phyloP scores from a whole-genome alignment of 2,329 filamentous ascomycete genomes.

The Dactylonectria estremocensis region DNA sequence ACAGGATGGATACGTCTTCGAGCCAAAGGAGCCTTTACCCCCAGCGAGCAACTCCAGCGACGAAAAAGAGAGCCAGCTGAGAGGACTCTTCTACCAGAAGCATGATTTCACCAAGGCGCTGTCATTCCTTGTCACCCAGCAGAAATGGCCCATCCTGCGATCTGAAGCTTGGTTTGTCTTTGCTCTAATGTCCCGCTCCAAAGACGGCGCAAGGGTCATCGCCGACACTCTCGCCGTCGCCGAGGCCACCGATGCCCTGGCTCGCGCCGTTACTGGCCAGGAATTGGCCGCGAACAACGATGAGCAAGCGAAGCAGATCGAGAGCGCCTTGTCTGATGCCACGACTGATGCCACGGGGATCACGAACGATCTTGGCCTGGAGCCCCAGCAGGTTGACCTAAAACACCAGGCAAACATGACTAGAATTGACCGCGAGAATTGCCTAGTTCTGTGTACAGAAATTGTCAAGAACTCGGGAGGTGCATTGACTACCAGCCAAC shows the following conservation, averaged over 20 bases:
- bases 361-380: conserved; percentile 57
- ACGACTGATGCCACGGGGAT: conserved; percentile 35
- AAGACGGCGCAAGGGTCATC: conserved; percentile 64
- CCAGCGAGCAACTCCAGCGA: conserved; percentile 7
- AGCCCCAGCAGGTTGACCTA: conserved; percentile 65
- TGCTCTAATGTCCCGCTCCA: conserved; percentile 70
- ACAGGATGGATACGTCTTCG: conserved; percentile 38
- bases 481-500: conserved; percentile 58
- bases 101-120: conserved; percentile 63
- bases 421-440: conserved; percentile 73
- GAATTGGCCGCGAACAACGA: conserved; percentile 34
- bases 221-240: conserved; percentile 59
- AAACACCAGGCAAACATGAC: conserved; percentile 62
- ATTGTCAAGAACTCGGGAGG: conserved; percentile 63
- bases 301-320: conserved; percentile 39
- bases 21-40: conserved; percentile 18
- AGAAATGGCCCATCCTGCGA: conserved; percentile 71
- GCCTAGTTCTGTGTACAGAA: conserved; percentile 71
- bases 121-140: conserved; percentile 68
- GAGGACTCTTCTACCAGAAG: conserved; percentile 61
- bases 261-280: conserved; percentile 65
- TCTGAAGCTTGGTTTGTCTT: conserved; percentile 76
- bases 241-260: conserved; percentile 61
- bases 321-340: conserved; percentile 30
- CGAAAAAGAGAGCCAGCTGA: conserved; percentile 36